Evolutionary conservation across 345 rosid species (phyloP), one percentile per base, ranked within the genome.

Genomic region (Citrus hindsii): DNA sequence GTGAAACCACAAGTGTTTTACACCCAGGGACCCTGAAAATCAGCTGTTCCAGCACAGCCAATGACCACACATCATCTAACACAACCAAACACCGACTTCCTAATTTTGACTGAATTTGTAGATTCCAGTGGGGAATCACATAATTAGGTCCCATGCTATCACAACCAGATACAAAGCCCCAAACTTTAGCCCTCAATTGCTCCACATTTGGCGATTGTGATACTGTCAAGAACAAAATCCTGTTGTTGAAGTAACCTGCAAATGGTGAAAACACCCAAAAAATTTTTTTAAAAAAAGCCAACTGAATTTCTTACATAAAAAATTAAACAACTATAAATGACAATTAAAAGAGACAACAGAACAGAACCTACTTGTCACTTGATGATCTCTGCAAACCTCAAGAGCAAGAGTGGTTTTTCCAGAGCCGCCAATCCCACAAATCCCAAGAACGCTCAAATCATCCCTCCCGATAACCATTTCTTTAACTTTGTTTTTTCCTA

Each of bases 371-470:
- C 99, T 71, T 83, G 72, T 82, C 40, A 95, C 89, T 84, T 88
- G 83, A 75, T 79, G 78, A 69, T 95, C 99, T 77, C 79, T 87
- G 68, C 87, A 81, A 77, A 90, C 65, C 79, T 95, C 95, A 77
- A 67, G 77, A 33, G 94, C 99, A 82, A 95, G 82, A 73, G 99
- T 93, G 7, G 99, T 93, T 71, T 95, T 95, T 0, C 99, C 99
- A 0, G 92, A 93, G 25, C 98, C 99, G 1, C 97, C 99, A 78
- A 92, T 93, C 5, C 99, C 98, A 76, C 74, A 70, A 56, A 93
- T 92, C 68, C 95, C 98, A 61, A 91, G 64, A 70, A 92, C 69
- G 35, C 74, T 78, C 24, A 77, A 68, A 69, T 74, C 78, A 0
- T 91, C 87, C 24, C 83, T 74, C 27, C 33, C 87, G 13, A 85